Evolutionary conservation across 345 rosid genomes (phyloP).

Genomic region (Pugionium dolabratum): DNA sequence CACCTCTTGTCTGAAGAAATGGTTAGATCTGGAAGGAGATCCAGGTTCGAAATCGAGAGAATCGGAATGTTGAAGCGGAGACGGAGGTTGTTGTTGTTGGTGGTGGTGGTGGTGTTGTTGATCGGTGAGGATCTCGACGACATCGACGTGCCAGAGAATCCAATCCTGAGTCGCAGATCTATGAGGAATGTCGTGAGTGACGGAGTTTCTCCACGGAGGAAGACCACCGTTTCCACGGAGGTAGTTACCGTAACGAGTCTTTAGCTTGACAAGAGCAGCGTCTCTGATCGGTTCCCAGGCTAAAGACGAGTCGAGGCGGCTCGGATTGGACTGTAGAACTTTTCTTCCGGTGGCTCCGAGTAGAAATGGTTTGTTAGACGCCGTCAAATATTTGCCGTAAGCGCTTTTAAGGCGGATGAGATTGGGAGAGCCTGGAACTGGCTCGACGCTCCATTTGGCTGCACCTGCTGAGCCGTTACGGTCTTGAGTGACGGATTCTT

Average conservation of each 20-base stretch:
- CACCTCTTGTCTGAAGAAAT: constrained; percentile 75
- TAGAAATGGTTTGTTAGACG: constrained; percentile 74
- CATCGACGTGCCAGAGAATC: constrained; percentile 77
- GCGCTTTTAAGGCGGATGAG: constrained; percentile 70
- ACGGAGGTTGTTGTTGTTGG: constrained; percentile 19
- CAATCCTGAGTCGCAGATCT: constrained; percentile 65
- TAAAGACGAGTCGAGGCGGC: constrained; percentile 60
- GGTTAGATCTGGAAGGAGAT: constrained; percentile 56
- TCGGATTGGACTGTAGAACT: constrained; percentile 56
- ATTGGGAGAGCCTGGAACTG: constrained; percentile 47
- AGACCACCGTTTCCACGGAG: constrained; percentile 72
- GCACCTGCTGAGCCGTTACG: constrained; percentile 61
- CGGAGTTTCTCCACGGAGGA: constrained; percentile 84
- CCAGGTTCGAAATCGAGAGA: constrained; percentile 53
- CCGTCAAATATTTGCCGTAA: constrained; percentile 75
- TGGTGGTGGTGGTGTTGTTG: background rate
- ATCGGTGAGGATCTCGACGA: constrained; percentile 49
- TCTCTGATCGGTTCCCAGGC: constrained; percentile 79
- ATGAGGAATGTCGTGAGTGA: constrained; percentile 79
- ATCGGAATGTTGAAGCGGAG: constrained; percentile 52
- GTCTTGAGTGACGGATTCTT: constrained; percentile 67
- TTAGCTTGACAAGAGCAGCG: constrained; percentile 51
- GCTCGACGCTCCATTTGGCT: constrained; percentile 71
- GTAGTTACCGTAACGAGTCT: constrained; percentile 63
- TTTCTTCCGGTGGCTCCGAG: constrained; percentile 79